Evolutionary conservation across 2,329 filamentous ascomycete genomes (phyloP).

Genomic region (Ophiostoma piceae): DNA sequence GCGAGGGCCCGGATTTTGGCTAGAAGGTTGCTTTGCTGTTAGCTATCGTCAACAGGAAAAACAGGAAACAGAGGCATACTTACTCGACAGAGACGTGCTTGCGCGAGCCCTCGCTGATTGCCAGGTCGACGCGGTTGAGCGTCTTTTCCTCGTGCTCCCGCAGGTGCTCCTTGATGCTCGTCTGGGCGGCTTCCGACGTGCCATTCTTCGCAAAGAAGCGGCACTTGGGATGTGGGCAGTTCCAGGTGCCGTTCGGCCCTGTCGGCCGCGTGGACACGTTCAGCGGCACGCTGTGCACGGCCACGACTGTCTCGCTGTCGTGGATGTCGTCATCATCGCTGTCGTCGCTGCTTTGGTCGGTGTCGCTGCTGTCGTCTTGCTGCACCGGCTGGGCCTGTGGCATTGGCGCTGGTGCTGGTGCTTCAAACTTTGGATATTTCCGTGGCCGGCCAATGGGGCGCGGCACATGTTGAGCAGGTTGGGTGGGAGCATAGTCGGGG

Average conservation of each 20-base stretch:
- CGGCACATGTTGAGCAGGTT: background rate
- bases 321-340: background rate
- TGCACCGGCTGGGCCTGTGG: background rate
- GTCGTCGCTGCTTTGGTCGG: slow-evolving; percentile 10
- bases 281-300: slow-evolving; percentile 44
- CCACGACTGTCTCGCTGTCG: slow-evolving; percentile 32
- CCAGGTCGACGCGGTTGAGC: slow-evolving; percentile 44
- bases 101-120: slow-evolving; percentile 51
- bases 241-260: slow-evolving; percentile 60
- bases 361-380: slow-evolving; percentile 29
- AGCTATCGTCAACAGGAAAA: background rate
- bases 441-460: background rate
- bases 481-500: background rate
- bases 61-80: slow-evolving; percentile 30
- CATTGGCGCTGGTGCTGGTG: background rate
- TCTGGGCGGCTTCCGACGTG: slow-evolving; percentile 36
- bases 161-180: slow-evolving; percentile 57
- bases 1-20: slow-evolving; percentile 49
- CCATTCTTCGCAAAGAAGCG: slow-evolving; percentile 43
- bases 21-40: slow-evolving; percentile 45
- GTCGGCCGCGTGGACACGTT: slow-evolving; percentile 46
- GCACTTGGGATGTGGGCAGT: slow-evolving; percentile 60
- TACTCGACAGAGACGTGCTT: slow-evolving; percentile 55
- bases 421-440: background rate
- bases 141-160: slow-evolving; percentile 54